Evolutionary conservation across 2,329 filamentous ascomycete genomes (phyloP).

Genomic region (Zasmidium citrigriseum): DNA sequence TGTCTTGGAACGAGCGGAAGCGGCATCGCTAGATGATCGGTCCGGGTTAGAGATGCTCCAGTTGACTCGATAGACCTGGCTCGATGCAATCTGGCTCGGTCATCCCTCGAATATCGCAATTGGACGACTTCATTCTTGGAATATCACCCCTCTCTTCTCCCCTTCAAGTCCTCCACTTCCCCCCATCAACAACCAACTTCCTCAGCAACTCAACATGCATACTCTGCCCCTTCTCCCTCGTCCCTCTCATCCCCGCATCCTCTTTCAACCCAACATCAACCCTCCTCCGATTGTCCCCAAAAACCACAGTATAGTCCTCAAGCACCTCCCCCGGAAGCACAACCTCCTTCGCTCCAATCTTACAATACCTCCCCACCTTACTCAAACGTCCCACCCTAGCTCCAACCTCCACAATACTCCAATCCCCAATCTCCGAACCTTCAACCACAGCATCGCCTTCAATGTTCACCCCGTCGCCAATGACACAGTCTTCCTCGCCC

Average conservation of each 20-base stretch:
- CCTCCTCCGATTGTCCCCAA: slow-evolving; percentile 38
- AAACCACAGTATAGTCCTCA: slow-evolving; percentile 49
- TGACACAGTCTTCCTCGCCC: slow-evolving; percentile 35
- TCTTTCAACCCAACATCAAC: slow-evolving; percentile 40
- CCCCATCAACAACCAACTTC: slow-evolving; percentile 36
- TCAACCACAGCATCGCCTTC: slow-evolving; percentile 46
- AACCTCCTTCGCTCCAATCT: slow-evolving; percentile 40
- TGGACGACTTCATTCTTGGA: not conserved
- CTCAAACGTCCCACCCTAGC: slow-evolving; percentile 27
- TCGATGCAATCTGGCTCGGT: too few species aligned
- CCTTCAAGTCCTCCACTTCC: slow-evolving; percentile 32
- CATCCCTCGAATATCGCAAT: too few species aligned
- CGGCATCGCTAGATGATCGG: too few species aligned
- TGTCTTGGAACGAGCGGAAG: too few species aligned
- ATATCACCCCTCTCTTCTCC: not conserved
- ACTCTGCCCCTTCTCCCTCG: slow-evolving; percentile 34
- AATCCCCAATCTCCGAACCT: slow-evolving; percentile 31
- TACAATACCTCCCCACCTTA: slow-evolving; percentile 41
- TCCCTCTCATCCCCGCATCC: slow-evolving; percentile 29
- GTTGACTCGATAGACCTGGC: too few species aligned
- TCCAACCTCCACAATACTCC: slow-evolving; percentile 32
- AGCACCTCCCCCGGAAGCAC: slow-evolving; percentile 41
- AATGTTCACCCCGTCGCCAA: slow-evolving; percentile 46
- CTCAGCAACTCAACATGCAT: slow-evolving; percentile 36
- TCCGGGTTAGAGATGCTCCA: too few species aligned